phyloP scores from a whole-genome alignment of 176 grass and related monocot genomes.

The Oryza coarctata region DNA sequence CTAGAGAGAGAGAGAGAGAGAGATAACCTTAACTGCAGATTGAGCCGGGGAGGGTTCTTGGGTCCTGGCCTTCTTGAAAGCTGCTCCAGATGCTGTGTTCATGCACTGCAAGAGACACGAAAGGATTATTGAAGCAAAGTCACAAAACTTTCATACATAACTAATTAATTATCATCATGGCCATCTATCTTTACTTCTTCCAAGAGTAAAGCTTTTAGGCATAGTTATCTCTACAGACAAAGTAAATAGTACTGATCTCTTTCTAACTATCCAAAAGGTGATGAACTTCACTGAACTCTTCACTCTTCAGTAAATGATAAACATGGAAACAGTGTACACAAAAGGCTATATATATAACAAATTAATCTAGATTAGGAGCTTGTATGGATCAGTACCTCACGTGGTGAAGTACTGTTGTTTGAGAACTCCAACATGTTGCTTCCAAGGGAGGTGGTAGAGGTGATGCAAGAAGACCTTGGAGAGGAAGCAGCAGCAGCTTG shows the following conservation, averaged over 20 bases:
- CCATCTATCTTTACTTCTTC: background rate
- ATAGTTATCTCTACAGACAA: background rate
- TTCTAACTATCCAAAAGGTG: background rate
- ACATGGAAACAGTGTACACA: background rate
- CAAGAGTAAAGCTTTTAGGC: background rate
- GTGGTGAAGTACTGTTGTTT: slow-evolving; percentile 54
- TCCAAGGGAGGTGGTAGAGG: slow-evolving; percentile 46
- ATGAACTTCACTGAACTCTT: background rate
- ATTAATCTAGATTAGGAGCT: slow-evolving; percentile 14
- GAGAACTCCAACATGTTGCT: slow-evolving; percentile 80
- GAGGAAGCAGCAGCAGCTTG: slow-evolving; percentile 46
- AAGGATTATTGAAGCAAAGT: slow-evolving; percentile 36
- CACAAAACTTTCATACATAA: slow-evolving; percentile 22
- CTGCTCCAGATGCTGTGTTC: slow-evolving; percentile 68
- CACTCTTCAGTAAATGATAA: background rate
- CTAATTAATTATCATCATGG: background rate
- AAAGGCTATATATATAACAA: background rate
- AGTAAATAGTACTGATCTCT: background rate
- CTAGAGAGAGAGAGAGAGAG: slow-evolving; percentile 19
- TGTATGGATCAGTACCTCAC: slow-evolving; percentile 34
- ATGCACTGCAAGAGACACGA: slow-evolving; percentile 49
- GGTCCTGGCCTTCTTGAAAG: slow-evolving; percentile 94
- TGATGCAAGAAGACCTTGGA: slow-evolving; percentile 67
- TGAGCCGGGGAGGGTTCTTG: slow-evolving; percentile 67
- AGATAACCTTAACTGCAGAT: slow-evolving; percentile 75